Base-by-base conservation (phyloP, 768 basidiomycete genomes). In the Pisolithus orientalis region DNA sequence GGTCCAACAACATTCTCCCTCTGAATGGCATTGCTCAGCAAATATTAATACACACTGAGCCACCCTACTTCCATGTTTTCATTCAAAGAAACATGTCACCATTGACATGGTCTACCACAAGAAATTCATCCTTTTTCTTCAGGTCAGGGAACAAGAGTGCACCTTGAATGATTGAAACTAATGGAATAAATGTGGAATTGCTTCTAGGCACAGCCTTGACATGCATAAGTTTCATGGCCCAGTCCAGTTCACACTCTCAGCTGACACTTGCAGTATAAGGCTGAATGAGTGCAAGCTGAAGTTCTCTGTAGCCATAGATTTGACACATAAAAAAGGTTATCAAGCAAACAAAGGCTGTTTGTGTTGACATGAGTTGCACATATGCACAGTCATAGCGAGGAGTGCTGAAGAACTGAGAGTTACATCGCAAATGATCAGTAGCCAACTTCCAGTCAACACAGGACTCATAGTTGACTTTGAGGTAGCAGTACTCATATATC, bases 341-440 rank as follows among this genome's bases (percentile, higher is more conserved):
- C 5, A 66, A 50, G 17, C 52, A 43, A 8, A 52, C 64, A 58
- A 69, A 65, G 8, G 46, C 40, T 5, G 51, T 49, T 29, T 51
- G 10, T 2, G 14, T 49, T 4, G 39, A 11, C 1, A 55, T 58
- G 17, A 21, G 21, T 4, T 69, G 29, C 10, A 69, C 39, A 25
- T 71, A 54, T 16, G 68, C 63, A 49, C 32, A 64, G 51, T 68
- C 64, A 51, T 63, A 69, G 2, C 58, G 64, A 17, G 65, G 62
- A 4, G 47, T 32, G 10, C 59, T 46, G 48, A 65, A 58, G 53
- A 72, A 73, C 0, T 51, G 47, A 17, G 64, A 66, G 44, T 62
- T 69, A 53, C 65, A 65, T 10, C 59, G 55, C 4, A 73, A 54
- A 39, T 63, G 59, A 51, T 73, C 62, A 1, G 53, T 58, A 10